A percentile compares a stretch with the other conserved stretches of the same genome.
Conservation (phyloP, 768 basidiomycete species). For the Trametes maxima region DNA sequence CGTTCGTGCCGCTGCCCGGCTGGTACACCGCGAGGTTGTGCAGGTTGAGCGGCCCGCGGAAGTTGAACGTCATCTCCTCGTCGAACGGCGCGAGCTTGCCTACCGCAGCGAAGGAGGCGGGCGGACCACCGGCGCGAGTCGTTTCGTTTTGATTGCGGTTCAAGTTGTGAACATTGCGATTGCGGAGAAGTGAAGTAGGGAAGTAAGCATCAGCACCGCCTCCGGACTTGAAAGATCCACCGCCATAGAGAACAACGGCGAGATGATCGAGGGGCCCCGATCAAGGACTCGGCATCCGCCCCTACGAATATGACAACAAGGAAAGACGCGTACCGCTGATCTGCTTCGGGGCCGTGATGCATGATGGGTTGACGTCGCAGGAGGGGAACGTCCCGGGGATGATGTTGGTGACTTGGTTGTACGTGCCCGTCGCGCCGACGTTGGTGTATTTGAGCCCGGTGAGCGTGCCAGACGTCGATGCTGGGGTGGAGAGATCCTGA, state of each 20-base stretch:
- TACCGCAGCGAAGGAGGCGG: background rate
- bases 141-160: no score
- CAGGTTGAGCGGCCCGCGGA: constrained; percentile 32
- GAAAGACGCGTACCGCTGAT: constrained; percentile 18
- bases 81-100: constrained; percentile 33
- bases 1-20: constrained; percentile 22
- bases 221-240: background rate
- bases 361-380: constrained; percentile 29
- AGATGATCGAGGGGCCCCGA: background rate
- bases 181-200: background rate
- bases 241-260: background rate
- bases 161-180: no score
- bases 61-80: constrained; percentile 33
- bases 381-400: constrained; percentile 28
- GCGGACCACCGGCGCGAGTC: no score
- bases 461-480: constrained; percentile 25
- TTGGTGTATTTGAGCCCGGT: constrained; percentile 28
- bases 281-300: no score
- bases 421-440: constrained; percentile 29
- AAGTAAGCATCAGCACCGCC: background rate
- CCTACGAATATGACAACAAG: no score
- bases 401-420: constrained; percentile 33
- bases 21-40: constrained; percentile 36
- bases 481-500: constrained; percentile 20
- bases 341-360: constrained; percentile 24